These are phyloP conservation scores for Lunasporangiospora selenospora DNA, from an alignment of 192 early-diverging fungal genomes.

Conservation along the genomic window DNA sequence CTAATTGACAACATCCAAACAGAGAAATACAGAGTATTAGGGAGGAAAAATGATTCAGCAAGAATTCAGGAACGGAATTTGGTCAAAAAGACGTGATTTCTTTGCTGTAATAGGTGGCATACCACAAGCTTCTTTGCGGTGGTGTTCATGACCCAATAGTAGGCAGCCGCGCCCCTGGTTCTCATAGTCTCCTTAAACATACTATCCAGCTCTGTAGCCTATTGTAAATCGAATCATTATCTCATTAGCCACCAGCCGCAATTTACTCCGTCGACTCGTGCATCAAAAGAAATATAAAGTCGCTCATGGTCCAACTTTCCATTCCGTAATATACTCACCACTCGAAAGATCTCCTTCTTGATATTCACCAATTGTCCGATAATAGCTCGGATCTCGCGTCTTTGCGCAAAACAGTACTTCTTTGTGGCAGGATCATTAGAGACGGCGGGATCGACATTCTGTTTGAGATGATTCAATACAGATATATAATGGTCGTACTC, in stretches of 20 bases:
- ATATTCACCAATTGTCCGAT: slow-evolving; percentile 56
- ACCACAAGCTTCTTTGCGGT: slow-evolving; percentile 65
- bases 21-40: not conserved
- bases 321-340: slow-evolving; percentile 38
- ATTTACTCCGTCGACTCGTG: slow-evolving; percentile 34
- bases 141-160: slow-evolving; percentile 60
- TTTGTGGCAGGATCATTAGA: slow-evolving; percentile 32
- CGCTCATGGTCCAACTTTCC: not conserved
- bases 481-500: slow-evolving; percentile 39
- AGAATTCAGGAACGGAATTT: too few relatives aligned
- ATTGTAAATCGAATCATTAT: too few relatives aligned
- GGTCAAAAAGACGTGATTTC: too few relatives aligned
- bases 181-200: slow-evolving; percentile 17
- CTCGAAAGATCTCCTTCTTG: slow-evolving; percentile 41
- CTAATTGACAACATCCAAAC: slow-evolving; percentile 16
- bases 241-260: too few relatives aligned
- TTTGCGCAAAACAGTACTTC: slow-evolving; percentile 13
- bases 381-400: slow-evolving; percentile 45
- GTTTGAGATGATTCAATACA: slow-evolving; percentile 46
- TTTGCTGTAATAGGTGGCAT: too few relatives aligned
- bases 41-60: not conserved
- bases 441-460: slow-evolving; percentile 44
- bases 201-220: slow-evolving; percentile 29
- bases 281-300: not conserved
- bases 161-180: slow-evolving; percentile 24